Conservation (phyloP, 2,329 filamentous ascomycete genomes). For the Chaetomium globosum region DNA sequence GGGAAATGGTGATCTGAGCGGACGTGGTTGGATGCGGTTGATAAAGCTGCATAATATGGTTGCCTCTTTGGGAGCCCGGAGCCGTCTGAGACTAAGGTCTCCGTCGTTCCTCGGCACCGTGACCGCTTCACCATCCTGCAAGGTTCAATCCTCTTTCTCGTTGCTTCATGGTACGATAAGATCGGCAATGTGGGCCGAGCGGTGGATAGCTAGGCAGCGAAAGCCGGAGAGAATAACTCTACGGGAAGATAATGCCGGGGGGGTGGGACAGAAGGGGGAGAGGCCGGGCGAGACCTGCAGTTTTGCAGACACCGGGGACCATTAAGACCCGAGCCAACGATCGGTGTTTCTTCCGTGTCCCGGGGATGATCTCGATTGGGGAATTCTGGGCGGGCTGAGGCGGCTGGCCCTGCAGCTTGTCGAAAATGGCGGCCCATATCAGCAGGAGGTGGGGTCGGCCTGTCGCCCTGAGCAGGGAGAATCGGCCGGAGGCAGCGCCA, state of each 20-base stretch:
- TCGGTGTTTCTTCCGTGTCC: slow-evolving; percentile 8
- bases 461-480: neutral
- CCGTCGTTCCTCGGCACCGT: slow-evolving; percentile 2
- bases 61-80: slow-evolving; percentile 8
- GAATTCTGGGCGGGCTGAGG: neutral
- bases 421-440: slow-evolving; percentile 4
- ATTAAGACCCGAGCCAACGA: slow-evolving; percentile 1
- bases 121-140: slow-evolving; percentile 3
- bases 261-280: slow-evolving; percentile 1
- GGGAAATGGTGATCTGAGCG: slow-evolving; percentile 7
- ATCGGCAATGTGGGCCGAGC: slow-evolving; percentile 17
- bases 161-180: slow-evolving; percentile 7
- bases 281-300: slow-evolving; percentile 9
- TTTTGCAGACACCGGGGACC: neutral
- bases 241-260: neutral
- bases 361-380: slow-evolving; percentile 6
- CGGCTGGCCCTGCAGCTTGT: slow-evolving; percentile 17
- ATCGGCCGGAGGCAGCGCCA: neutral
- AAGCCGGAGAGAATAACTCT: slow-evolving; percentile 5
- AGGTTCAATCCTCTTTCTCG: neutral
- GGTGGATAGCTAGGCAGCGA: slow-evolving; percentile 7
- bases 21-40: slow-evolving; percentile 8
- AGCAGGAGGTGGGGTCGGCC: neutral
- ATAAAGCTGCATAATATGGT: slow-evolving; percentile 12
- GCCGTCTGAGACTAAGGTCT: neutral